Percentiles rank a stretch among this genome's conserved stretches.
phyloP scores from a whole-genome alignment of 2,329 filamentous ascomycete species.

The Metarhizium anisopliae region DNA sequence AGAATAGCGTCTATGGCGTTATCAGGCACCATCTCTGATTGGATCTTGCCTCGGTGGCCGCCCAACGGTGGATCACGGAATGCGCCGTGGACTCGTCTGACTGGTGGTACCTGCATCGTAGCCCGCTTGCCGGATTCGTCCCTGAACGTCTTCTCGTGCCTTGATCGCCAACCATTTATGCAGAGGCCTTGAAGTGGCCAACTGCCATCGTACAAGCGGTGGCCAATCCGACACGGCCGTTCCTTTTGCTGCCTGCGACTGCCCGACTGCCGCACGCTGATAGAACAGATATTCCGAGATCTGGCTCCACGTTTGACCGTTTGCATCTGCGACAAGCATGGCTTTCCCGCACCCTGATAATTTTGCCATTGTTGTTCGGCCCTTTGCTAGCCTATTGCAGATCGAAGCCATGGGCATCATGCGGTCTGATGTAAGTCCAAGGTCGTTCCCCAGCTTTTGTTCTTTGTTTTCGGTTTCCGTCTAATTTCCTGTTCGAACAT shows the following conservation, averaged over 20 bases:
- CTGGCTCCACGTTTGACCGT: not conserved
- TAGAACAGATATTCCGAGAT: not conserved
- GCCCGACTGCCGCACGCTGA: not conserved
- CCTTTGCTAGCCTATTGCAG: not conserved
- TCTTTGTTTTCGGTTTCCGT: not conserved
- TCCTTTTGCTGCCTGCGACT: no score
- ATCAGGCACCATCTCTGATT: slow-evolving; percentile 14
- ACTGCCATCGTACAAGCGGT: not conserved
- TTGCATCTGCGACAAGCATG: not conserved
- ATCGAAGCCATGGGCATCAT: not conserved
- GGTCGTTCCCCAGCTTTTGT: not conserved
- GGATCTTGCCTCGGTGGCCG: slow-evolving; percentile 4
- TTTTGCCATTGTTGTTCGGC: not conserved
- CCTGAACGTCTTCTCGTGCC: not conserved
- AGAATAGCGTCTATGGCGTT: slow-evolving; percentile 3
- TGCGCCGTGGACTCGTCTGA: slow-evolving; percentile 6
- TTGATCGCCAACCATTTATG: not conserved
- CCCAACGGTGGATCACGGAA: slow-evolving; percentile 8
- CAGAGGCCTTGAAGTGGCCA: not conserved
- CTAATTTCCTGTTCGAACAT: not conserved
- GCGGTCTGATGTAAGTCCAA: no score
- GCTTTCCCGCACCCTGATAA: not conserved
- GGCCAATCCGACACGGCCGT: not conserved
- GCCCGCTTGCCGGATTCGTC: not conserved
- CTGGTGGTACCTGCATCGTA: slow-evolving; percentile 13